These are phyloP conservation scores for Tylopilus balloui DNA, from an alignment of 768 basidiomycete genomes.

Conservation along the genomic window DNA sequence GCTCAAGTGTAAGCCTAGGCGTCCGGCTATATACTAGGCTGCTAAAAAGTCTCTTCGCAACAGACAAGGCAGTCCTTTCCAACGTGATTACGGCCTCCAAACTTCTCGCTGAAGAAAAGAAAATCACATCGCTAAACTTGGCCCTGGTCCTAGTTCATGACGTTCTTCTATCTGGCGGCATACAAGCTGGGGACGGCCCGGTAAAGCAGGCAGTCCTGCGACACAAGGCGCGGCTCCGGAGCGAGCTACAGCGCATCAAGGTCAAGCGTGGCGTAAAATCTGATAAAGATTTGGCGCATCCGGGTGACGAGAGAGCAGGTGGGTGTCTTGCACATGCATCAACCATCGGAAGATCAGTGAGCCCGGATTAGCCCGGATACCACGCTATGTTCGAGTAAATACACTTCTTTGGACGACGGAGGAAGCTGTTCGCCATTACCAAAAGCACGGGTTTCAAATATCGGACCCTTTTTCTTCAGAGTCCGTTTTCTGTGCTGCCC, in stretches of 20 bases:
- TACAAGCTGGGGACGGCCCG: slow-evolving; percentile 88
- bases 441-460: slow-evolving; percentile 50
- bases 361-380: slow-evolving; percentile 52
- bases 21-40: not conserved
- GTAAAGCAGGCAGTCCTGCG: slow-evolving; percentile 82
- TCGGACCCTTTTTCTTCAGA: slow-evolving; percentile 50
- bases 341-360: not conserved
- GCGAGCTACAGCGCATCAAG: slow-evolving; percentile 83
- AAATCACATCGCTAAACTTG: slow-evolving; percentile 70
- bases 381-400: slow-evolving; percentile 85
- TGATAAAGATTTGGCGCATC: slow-evolving; percentile 59
- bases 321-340: slow-evolving; percentile 12
- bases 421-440: slow-evolving; percentile 57
- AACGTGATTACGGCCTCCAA: slow-evolving; percentile 66
- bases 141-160: slow-evolving; percentile 90
- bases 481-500: slow-evolving; percentile 30
- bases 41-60: slow-evolving; percentile 3
- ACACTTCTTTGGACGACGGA: slow-evolving; percentile 61
- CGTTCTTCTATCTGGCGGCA: slow-evolving; percentile 73
- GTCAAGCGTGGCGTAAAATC: slow-evolving; percentile 66
- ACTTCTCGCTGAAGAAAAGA: slow-evolving; percentile 69
- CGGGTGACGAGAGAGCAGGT: slow-evolving; percentile 64
- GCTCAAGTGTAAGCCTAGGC: slow-evolving; percentile 72
- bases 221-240: slow-evolving; percentile 84
- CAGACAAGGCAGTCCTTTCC: slow-evolving; percentile 74